Evolutionary conservation across 2,329 filamentous ascomycete species (phyloP).

Genomic region (Fusarium transvaalense): DNA sequence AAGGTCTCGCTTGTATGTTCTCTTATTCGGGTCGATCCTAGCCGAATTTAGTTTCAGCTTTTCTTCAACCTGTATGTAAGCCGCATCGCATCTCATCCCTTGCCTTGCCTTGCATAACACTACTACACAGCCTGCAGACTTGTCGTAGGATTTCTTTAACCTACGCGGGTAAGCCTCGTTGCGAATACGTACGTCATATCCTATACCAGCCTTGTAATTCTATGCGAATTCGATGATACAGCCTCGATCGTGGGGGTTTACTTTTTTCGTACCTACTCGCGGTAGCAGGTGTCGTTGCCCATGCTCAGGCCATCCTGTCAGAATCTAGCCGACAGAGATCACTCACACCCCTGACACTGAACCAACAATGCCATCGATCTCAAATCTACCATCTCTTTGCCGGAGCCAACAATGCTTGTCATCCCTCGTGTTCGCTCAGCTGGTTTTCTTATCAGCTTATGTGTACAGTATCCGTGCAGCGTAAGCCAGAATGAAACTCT

Average conservation of each 20-base stretch:
- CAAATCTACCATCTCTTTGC: constrained; percentile 20
- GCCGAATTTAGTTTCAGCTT: constrained; percentile 9
- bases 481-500: neutral
- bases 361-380: constrained; percentile 20
- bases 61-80: constrained; percentile 14
- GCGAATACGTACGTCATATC: constrained; percentile 7
- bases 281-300: neutral
- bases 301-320: constrained; percentile 13
- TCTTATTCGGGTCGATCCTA: constrained; percentile 37
- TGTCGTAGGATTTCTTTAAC: neutral
- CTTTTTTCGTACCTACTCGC: constrained; percentile 7
- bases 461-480: neutral
- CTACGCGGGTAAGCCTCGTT: neutral
- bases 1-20: constrained; percentile 17
- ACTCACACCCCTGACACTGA: constrained; percentile 12
- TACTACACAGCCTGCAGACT: neutral
- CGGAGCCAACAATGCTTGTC: constrained; percentile 18
- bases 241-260: neutral
- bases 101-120: neutral
- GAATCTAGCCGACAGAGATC: constrained; percentile 24
- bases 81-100: constrained; percentile 20
- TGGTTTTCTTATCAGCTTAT: neutral
- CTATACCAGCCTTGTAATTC: neutral
- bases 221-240: constrained; percentile 5
- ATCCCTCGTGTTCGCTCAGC: constrained; percentile 37